Evolutionary conservation across 768 basidiomycete genomes (phyloP), one percentile per base, ranked within the genome.

Genomic region (Pisolithus orientalis): DNA sequence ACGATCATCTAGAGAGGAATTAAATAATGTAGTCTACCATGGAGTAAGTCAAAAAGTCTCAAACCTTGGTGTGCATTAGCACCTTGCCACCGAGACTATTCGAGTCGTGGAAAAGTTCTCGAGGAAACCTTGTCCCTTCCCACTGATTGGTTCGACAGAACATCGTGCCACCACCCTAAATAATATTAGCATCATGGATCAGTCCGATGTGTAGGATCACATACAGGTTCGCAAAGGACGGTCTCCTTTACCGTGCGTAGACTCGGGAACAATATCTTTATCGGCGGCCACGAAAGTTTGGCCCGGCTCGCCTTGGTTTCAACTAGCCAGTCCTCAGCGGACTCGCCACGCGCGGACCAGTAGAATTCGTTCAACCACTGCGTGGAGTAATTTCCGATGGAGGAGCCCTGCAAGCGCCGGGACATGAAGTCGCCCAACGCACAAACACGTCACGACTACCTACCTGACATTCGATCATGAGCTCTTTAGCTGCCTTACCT

Each of bases 61-160:
- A 34, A 59, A 90, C 94, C 83, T 96, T 96, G 16, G 90, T 85
- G 64, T 95, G 94, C 93, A 96, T 94, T 55, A 96, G 70, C 2
- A 90, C 84, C 13, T 76, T 75, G 6, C 94, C 94, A 4, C 80
- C 84, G 59, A 83, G 80, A 61, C 92, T 93, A 54, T 79, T 84
- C 11, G 90, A 87, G 63, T 93, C 85, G 60, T 84, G 72, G 65
- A 94, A 94, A 43, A 83, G 72, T 34, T 78, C 70, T 51, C 78
- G 73, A 14, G 90, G 89, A 62, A 85, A 90, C 57, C 82, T 89
- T 13, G 79, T 73, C 1, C 70, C 80, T 43, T 75, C 72, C 84
- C 89, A 94, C 65, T 86, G 85, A 34, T 72, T 79, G 51, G 82
- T 73, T 44, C 82, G 75, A 69, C 87, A 92, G 62, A 94, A 95